Evolutionary conservation across 2,329 filamentous ascomycete species (phyloP).

Genomic region (Dactylonectria macrodidyma): DNA sequence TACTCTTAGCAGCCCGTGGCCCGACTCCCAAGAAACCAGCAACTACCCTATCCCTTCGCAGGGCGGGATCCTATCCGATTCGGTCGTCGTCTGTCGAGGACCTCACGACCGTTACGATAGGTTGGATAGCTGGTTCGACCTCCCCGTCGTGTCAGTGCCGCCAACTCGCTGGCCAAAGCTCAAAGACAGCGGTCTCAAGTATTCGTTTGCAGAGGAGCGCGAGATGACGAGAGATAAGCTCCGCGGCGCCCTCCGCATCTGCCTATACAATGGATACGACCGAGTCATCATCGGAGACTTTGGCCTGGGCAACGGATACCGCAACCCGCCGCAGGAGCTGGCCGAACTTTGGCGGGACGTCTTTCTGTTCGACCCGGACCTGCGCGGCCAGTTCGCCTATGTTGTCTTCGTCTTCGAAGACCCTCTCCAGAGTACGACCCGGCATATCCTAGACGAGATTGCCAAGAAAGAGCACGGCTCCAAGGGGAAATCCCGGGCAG

Average conservation of each 20-base stretch:
- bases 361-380: slow-evolving; percentile 73
- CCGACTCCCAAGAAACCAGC: slow-evolving; percentile 58
- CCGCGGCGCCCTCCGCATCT: slow-evolving; percentile 78
- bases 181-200: slow-evolving; percentile 75
- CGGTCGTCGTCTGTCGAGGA: slow-evolving; percentile 81
- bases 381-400: slow-evolving; percentile 73
- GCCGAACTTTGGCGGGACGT: slow-evolving; percentile 77
- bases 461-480: slow-evolving; percentile 63
- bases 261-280: slow-evolving; percentile 71
- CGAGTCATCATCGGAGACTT: slow-evolving; percentile 76
- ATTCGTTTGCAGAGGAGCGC: slow-evolving; percentile 80
- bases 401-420: slow-evolving; percentile 78
- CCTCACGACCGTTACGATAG: slow-evolving; percentile 76
- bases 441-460: slow-evolving; percentile 68
- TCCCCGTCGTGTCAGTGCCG: slow-evolving; percentile 82
- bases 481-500: slow-evolving; percentile 53
- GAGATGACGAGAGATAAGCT: slow-evolving; percentile 83
- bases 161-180: slow-evolving; percentile 82
- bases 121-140: slow-evolving; percentile 67
- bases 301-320: slow-evolving; percentile 74
- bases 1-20: slow-evolving; percentile 74
- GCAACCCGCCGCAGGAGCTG: slow-evolving; percentile 76
- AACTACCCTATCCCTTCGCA: slow-evolving; percentile 82
- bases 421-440: slow-evolving; percentile 65
- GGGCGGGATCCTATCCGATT: slow-evolving; percentile 79